Evolutionary conservation across 202 grass and related monocot genomes (phyloP).

Genomic region (Schoenoplectus triqueter): DNA sequence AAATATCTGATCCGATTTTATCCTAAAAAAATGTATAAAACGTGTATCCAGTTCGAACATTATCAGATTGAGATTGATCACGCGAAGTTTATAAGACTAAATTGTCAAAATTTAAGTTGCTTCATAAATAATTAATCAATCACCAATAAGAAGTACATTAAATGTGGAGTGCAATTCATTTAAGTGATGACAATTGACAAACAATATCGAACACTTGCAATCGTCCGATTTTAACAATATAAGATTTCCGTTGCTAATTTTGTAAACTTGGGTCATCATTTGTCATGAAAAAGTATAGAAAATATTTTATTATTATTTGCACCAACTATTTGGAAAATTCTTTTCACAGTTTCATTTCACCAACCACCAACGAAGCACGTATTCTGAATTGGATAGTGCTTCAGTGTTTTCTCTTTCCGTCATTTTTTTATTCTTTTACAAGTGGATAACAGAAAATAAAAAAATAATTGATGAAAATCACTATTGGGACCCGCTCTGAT

Average conservation of each 20-base stretch:
- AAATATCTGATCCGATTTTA: too few species aligned
- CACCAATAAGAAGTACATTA: background rate
- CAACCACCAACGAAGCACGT: background rate
- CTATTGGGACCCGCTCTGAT: background rate
- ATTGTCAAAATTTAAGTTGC: background rate
- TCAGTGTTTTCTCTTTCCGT: background rate
- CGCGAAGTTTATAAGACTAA: background rate
- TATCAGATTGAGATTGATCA: background rate
- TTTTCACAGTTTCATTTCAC: background rate
- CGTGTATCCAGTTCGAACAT: background rate
- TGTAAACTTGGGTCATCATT: background rate
- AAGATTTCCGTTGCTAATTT: background rate
- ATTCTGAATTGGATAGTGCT: background rate
- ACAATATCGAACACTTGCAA: background rate
- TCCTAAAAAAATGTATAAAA: background rate
- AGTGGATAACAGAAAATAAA: background rate
- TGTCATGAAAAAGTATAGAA: background rate
- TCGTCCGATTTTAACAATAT: background rate
- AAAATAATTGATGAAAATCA: background rate
- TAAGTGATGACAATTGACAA: background rate
- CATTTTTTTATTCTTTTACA: background rate
- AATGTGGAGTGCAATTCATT: background rate
- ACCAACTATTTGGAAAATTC: background rate
- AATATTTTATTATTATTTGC: background rate
- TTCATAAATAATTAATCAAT: background rate